These are phyloP conservation scores for Ocimum tenuiflorum DNA, from an alignment of 257 asterid species.

Conservation along the genomic window DNA sequence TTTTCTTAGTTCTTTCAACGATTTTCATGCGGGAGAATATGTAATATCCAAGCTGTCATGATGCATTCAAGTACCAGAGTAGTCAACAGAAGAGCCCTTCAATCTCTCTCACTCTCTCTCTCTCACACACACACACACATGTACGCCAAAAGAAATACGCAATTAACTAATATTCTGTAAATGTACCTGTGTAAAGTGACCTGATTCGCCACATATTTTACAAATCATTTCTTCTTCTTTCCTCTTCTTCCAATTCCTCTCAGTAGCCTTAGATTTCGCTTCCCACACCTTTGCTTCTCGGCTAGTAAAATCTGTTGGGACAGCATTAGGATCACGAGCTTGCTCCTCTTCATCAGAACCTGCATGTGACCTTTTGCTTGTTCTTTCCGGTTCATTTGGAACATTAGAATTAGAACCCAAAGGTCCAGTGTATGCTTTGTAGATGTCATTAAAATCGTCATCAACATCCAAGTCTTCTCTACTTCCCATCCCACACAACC, in stretches of 20 bases:
- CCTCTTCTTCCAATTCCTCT: slow-evolving; percentile 96
- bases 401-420: slow-evolving; percentile 43
- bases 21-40: neutral
- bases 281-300: slow-evolving; percentile 99
- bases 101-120: neutral
- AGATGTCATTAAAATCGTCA: slow-evolving; percentile 85
- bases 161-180: neutral
- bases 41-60: neutral
- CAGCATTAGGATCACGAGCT: slow-evolving; percentile 83
- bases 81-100: neutral
- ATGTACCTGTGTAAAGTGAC: slow-evolving; percentile 91
- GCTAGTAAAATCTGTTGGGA: slow-evolving; percentile 98
- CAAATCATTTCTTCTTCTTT: slow-evolving; percentile 97
- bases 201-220: slow-evolving; percentile 95
- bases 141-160: neutral
- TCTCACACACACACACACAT: neutral
- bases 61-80: neutral
- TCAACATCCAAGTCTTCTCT: slow-evolving; percentile 61
- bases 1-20: neutral
- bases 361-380: slow-evolving; percentile 57
- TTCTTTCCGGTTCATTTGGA: slow-evolving; percentile 39
- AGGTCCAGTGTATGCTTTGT: slow-evolving; percentile 95
- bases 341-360: slow-evolving; percentile 88
- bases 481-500: slow-evolving; percentile 47
- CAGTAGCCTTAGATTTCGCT: slow-evolving; percentile 98